Conservation (phyloP, 2,329 filamentous ascomycete species). For the Fusarium beomiforme region DNA sequence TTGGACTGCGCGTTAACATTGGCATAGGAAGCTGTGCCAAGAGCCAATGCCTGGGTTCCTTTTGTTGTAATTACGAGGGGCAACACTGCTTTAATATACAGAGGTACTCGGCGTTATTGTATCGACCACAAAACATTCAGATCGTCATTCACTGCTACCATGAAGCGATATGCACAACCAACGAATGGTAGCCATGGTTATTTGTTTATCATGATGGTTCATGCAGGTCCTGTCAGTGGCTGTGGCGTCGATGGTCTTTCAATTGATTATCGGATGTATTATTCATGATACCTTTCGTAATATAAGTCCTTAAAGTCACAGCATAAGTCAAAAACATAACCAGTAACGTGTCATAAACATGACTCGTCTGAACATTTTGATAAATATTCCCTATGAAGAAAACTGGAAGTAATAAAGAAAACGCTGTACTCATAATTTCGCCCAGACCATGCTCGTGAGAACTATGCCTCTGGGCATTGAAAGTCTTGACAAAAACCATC, state of each 20-base stretch:
- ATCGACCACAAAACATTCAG: slow-evolving; percentile 3
- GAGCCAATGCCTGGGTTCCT: slow-evolving; percentile 12
- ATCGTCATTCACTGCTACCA: slow-evolving; percentile 16
- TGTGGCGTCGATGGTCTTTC: slow-evolving; percentile 1
- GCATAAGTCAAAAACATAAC: background rate
- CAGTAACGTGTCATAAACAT: too few relatives aligned
- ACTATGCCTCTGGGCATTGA: background rate
- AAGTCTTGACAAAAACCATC: background rate
- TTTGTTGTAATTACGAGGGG: slow-evolving; percentile 26
- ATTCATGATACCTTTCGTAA: too few relatives aligned
- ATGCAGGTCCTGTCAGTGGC: slow-evolving; percentile 10
- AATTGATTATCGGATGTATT: background rate
- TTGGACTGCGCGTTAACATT: background rate
- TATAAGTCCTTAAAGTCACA: background rate
- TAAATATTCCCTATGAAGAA: background rate
- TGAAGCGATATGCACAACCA: background rate
- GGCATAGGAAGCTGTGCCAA: background rate
- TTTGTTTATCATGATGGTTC: slow-evolving; percentile 8
- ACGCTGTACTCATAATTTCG: background rate
- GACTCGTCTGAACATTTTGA: background rate
- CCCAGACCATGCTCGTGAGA: background rate
- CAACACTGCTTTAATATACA: slow-evolving; percentile 1
- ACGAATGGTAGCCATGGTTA: background rate
- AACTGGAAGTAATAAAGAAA: background rate
- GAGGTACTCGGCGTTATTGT: background rate